phyloP scores from a whole-genome alignment of 257 asterid species.

The Echium plantagineum region DNA sequence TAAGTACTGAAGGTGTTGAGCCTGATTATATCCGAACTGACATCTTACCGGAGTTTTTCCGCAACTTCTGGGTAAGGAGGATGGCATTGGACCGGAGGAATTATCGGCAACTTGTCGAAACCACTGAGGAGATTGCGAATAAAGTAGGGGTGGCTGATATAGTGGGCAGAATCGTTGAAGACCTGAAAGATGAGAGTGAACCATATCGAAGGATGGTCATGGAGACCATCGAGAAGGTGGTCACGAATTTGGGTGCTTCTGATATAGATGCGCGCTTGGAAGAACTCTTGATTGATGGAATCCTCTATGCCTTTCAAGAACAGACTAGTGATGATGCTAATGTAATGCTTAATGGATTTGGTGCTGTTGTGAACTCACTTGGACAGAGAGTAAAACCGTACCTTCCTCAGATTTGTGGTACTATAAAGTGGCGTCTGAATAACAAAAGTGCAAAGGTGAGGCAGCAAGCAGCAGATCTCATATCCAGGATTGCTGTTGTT shows the following conservation, averaged over 20 bases:
- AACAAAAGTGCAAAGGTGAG: constrained; percentile 64
- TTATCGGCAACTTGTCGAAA: constrained; percentile 81
- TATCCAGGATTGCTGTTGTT: constrained; percentile 81
- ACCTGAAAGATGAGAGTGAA: constrained; percentile 83
- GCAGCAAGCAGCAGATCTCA: constrained; percentile 91
- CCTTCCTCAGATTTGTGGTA: constrained; percentile 93
- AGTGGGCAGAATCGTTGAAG: constrained; percentile 82
- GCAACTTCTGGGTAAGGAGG: constrained; percentile 85
- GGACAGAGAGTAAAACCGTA: constrained; percentile 75
- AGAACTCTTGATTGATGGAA: constrained; percentile 78
- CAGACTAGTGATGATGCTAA: constrained; percentile 46
- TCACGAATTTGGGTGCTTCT: constrained; percentile 76
- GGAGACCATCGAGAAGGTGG: constrained; percentile 96
- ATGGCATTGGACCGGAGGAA: constrained; percentile 92
- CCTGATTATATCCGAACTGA: constrained; percentile 68
- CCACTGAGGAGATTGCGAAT: constrained; percentile 85
- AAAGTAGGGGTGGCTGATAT: constrained; percentile 88
- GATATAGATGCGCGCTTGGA: constrained; percentile 73
- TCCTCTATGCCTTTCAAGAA: constrained; percentile 45
- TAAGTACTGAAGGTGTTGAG: constrained; percentile 92
- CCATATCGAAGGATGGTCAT: constrained; percentile 92
- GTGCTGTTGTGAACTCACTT: constrained; percentile 86
- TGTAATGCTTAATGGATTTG: constrained; percentile 66
- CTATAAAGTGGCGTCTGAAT: constrained; percentile 84
- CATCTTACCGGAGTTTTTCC: constrained; percentile 78